phyloP scores from a whole-genome alignment of 1,284 basidiomycete species.

The Rhodotorula glutinis region DNA sequence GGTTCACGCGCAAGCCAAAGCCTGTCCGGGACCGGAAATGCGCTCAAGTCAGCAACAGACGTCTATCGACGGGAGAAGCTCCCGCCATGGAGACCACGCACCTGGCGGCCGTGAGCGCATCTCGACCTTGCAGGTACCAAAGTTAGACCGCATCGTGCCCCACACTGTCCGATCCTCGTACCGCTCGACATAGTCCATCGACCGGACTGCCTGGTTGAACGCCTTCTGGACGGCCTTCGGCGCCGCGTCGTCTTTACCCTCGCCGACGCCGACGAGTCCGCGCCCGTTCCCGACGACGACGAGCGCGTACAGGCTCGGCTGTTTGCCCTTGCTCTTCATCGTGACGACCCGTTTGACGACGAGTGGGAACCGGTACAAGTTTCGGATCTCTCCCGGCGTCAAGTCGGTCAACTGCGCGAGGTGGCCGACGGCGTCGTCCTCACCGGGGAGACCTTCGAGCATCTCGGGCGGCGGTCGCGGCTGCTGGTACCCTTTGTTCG shows the following conservation, averaged over 20 bases:
- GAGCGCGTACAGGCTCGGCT: constrained; percentile 63
- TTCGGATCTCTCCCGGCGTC: constrained; percentile 32
- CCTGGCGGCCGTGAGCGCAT: constrained; percentile 73
- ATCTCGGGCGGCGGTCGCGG: constrained; percentile 12
- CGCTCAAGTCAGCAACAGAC: not conserved
- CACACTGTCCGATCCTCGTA: constrained; percentile 89
- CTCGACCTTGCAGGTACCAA: constrained; percentile 77
- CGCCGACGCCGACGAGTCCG: constrained; percentile 85
- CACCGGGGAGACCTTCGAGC: constrained; percentile 25
- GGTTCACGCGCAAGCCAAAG: constrained; percentile 87
- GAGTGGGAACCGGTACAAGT: constrained; percentile 42
- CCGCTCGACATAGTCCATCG: constrained; percentile 83
- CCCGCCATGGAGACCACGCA: constrained; percentile 33
- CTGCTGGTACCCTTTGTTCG: constrained; percentile 29
- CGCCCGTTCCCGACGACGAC: constrained; percentile 77
- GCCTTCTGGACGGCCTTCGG: constrained; percentile 63
- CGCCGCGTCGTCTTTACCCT: constrained; percentile 70
- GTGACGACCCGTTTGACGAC: constrained; percentile 59
- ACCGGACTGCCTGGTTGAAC: constrained; percentile 69
- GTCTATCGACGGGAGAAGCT: no score
- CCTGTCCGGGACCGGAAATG: no score
- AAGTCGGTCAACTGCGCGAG: constrained; percentile 34
- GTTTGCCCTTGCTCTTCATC: constrained; percentile 83
- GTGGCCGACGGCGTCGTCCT: constrained; percentile 37
- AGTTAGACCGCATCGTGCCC: constrained; percentile 70